Evolutionary conservation across 225 moss, liverwort and hornwort genomes (phyloP).

Genomic region (Thuidium tamariscinum): DNA sequence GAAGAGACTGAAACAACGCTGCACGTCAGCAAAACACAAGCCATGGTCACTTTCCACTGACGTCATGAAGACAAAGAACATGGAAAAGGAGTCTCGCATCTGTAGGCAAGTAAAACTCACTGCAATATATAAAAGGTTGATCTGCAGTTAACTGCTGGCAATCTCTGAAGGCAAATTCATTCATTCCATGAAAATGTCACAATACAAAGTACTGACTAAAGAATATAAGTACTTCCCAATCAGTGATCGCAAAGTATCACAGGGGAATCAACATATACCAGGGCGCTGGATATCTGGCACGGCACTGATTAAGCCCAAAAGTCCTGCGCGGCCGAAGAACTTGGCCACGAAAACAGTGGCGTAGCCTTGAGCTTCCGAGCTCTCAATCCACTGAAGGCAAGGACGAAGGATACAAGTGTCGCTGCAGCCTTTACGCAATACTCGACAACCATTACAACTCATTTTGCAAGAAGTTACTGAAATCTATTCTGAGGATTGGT

Average conservation of each 20-base stretch:
- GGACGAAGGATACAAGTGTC: conserved; percentile 58
- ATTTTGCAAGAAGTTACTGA: conserved; percentile 5
- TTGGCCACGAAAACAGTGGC: conserved; percentile 72
- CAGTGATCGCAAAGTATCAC: neutral
- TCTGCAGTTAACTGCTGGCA: neutral
- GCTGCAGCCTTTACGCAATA: conserved; percentile 67
- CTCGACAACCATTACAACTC: conserved; percentile 84
- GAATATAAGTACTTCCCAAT: neutral
- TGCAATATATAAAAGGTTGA: neutral
- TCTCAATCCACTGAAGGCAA: conserved; percentile 67
- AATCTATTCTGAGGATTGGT: neutral
- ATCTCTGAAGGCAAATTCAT: neutral
- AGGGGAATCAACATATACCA: conserved; percentile 12
- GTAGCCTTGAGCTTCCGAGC: conserved; percentile 58
- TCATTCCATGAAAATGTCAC: neutral
- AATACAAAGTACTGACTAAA: neutral
- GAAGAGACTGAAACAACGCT: conserved; percentile 65
- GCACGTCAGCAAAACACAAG: conserved; percentile 8
- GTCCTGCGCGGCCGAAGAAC: conserved; percentile 71
- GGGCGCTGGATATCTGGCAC: conserved; percentile 46
- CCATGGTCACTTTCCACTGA: neutral
- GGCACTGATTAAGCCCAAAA: conserved; percentile 55
- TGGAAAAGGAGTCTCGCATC: neutral
- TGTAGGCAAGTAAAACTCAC: neutral
- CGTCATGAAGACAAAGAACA: neutral